Conservation (phyloP, 2,329 filamentous ascomycete species). For the Lachnellula subtilissima region DNA sequence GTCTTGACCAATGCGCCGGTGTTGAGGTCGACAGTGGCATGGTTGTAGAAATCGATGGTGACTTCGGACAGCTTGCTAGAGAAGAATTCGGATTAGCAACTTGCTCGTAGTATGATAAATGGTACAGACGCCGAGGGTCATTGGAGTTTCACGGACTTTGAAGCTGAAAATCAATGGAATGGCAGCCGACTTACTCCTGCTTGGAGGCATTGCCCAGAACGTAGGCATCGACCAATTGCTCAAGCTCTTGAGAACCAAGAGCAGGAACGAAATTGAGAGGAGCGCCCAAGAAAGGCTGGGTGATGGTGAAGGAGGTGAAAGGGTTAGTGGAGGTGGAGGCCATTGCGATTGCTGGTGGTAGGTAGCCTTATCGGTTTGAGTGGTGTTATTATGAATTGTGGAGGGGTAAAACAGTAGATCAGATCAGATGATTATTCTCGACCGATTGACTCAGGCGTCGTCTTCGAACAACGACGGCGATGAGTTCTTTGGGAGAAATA, state of each 20-base stretch:
- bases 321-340: conserved; percentile 8
- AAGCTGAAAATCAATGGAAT: too few relatives aligned
- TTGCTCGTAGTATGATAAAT: too few relatives aligned
- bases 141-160: too few relatives aligned
- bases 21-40: conserved; percentile 52
- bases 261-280: conserved; percentile 62
- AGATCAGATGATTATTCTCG: background rate
- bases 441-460: conserved; percentile 3
- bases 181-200: conserved; percentile 35
- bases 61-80: conserved; percentile 48
- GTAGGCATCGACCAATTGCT: conserved; percentile 55
- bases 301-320: conserved; percentile 41
- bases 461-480: background rate
- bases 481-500: background rate
- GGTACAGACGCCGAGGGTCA: too few relatives aligned
- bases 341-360: conserved; percentile 11
- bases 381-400: background rate
- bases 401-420: background rate
- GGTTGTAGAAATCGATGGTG: conserved; percentile 55
- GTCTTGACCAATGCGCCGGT: conserved; percentile 52
- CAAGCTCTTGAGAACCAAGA: conserved; percentile 57
- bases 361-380: conserved; percentile 1
- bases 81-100: too few relatives aligned
- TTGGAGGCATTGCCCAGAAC: conserved; percentile 48
- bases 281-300: conserved; percentile 52